Evolutionary conservation across 2,329 filamentous ascomycete species (phyloP).

Genomic region (Diaporthe sp.): DNA sequence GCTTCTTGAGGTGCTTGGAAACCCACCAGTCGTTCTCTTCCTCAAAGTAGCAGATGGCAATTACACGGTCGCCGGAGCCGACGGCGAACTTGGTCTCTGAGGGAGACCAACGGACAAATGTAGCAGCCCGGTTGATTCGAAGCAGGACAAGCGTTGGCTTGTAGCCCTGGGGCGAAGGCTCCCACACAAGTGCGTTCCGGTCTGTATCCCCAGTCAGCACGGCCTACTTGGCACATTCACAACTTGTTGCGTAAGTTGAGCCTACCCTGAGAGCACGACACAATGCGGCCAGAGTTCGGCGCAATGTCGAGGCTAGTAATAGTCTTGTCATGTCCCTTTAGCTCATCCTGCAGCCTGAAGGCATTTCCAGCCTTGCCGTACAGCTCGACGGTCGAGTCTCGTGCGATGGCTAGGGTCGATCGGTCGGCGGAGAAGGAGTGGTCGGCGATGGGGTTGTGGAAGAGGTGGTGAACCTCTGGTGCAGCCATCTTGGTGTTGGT

Average conservation of each 20-base stretch:
- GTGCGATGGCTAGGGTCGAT: slow-evolving; percentile 87
- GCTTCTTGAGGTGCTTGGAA: slow-evolving; percentile 99
- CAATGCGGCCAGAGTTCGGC: slow-evolving; percentile 88
- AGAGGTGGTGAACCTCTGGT: slow-evolving; percentile 95
- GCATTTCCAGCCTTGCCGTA: slow-evolving; percentile 79
- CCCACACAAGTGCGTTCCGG: slow-evolving; percentile 98
- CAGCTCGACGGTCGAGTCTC: slow-evolving; percentile 90
- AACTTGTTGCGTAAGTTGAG: not conserved
- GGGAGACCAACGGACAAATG: slow-evolving; percentile 96
- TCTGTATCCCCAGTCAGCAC: slow-evolving; percentile 63
- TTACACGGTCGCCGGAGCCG: slow-evolving; percentile 93
- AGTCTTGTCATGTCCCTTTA: slow-evolving; percentile 96
- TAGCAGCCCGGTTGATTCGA: slow-evolving; percentile 95
- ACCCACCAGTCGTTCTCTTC: slow-evolving; percentile 99
- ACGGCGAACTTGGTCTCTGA: slow-evolving; percentile 98
- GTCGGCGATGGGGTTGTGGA: slow-evolving; percentile 95
- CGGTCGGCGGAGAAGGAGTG: slow-evolving; percentile 97
- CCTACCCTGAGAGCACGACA: slow-evolving; percentile 94
- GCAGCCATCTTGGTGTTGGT: slow-evolving; percentile 72
- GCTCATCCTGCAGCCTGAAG: slow-evolving; percentile 88
- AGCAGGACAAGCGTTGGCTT: slow-evolving; percentile 97
- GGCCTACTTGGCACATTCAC: not conserved
- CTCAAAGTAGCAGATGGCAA: slow-evolving; percentile 98
- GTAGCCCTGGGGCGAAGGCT: slow-evolving; percentile 90
- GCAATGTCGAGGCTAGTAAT: slow-evolving; percentile 98